phyloP scores from a whole-genome alignment of 441 rosid species.

The Syzygium syzygioides region DNA sequence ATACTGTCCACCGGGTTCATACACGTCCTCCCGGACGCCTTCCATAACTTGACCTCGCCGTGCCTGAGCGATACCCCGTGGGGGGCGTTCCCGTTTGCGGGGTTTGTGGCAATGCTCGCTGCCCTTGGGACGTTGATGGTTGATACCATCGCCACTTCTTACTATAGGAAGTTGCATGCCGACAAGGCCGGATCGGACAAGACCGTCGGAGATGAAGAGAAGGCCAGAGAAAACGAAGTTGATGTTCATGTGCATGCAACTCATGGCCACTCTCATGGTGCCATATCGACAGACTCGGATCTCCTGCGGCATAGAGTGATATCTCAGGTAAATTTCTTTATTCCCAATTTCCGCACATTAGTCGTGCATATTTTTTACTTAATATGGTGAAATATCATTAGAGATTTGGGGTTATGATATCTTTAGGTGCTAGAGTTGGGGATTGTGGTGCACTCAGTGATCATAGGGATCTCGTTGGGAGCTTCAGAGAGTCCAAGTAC shows the following conservation, averaged over 20 bases:
- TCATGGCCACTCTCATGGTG: not conserved
- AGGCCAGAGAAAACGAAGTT: not conserved
- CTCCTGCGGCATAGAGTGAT: not conserved
- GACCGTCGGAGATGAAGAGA: not conserved
- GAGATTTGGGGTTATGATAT: too few relatives aligned
- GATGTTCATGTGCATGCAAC: not conserved
- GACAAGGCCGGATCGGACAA: not conserved
- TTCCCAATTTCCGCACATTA: not conserved
- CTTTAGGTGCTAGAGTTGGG: not conserved
- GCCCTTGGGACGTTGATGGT: not conserved
- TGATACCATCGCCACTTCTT: not conserved
- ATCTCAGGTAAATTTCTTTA: not conserved
- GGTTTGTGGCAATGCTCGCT: not conserved
- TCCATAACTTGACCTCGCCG: not conserved
- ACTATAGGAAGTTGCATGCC: not conserved
- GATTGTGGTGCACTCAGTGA: not conserved
- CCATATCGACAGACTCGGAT: not conserved
- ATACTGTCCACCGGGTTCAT: not conserved
- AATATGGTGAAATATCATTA: too few relatives aligned
- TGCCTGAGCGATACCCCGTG: not conserved
- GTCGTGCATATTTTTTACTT: not conserved
- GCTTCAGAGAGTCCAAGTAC: not conserved
- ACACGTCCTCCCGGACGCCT: not conserved
- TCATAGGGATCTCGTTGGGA: not conserved
- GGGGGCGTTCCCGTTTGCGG: not conserved